Evolutionary conservation across 768 basidiomycete species (phyloP).

Genomic region (Phylloporus rhodoxanthus): DNA sequence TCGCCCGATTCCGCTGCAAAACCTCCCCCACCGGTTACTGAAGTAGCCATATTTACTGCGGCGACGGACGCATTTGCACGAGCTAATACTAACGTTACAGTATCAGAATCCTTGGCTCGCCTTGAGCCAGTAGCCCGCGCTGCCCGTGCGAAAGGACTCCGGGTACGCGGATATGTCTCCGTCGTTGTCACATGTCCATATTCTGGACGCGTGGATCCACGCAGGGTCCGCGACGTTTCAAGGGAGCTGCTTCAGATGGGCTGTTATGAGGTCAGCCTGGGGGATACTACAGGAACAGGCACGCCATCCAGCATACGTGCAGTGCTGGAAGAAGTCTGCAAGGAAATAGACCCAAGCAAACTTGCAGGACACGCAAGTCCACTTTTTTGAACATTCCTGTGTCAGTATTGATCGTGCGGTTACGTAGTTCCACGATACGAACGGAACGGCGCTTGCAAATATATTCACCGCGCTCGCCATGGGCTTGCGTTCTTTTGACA

Average conservation of each 20-base stretch:
- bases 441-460: slow-evolving; percentile 76
- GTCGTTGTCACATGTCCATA: slow-evolving; percentile 83
- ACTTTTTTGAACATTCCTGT: background rate
- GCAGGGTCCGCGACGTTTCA: slow-evolving; percentile 61
- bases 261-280: slow-evolving; percentile 88
- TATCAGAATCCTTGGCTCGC: slow-evolving; percentile 61
- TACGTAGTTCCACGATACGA: slow-evolving; percentile 85
- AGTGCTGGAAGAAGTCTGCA: slow-evolving; percentile 68
- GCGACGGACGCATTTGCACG: slow-evolving; percentile 82
- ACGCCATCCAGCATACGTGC: slow-evolving; percentile 61
- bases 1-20: slow-evolving; percentile 24
- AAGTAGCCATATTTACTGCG: slow-evolving; percentile 85
- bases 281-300: slow-evolving; percentile 88
- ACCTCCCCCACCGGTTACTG: slow-evolving; percentile 57
- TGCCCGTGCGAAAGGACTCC: slow-evolving; percentile 57
- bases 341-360: slow-evolving; percentile 50
- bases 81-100: slow-evolving; percentile 78
- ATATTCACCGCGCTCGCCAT: slow-evolving; percentile 63
- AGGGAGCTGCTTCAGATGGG: slow-evolving; percentile 79
- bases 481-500: slow-evolving; percentile 78
- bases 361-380: slow-evolving; percentile 57
- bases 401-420: background rate
- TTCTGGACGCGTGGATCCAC: slow-evolving; percentile 66
- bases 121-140: slow-evolving; percentile 55
- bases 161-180: slow-evolving; percentile 82